A percentile compares a stretch with the other conserved stretches of the same genome.
phyloP scores from a whole-genome alignment of 257 asterid genomes.

The Solanum gracilifrons region DNA sequence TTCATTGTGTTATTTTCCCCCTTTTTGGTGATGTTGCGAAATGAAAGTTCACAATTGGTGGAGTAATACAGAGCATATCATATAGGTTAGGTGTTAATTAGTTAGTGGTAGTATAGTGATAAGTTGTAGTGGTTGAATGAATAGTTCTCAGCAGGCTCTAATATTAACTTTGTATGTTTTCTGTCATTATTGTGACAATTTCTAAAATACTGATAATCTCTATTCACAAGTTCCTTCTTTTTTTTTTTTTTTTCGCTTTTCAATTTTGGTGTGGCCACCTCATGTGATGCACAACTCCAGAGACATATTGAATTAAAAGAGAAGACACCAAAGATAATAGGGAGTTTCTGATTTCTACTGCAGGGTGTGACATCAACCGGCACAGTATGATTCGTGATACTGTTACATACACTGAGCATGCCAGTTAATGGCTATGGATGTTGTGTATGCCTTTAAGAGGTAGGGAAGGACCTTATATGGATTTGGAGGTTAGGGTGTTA shows the following conservation, averaged over 20 bases:
- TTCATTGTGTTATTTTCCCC: neutral
- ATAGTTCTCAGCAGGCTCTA: neutral
- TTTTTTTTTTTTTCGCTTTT: neutral
- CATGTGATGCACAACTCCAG: neutral
- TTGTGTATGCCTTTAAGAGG: neutral
- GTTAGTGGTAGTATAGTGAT: neutral
- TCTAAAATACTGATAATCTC: neutral
- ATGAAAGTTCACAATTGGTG: neutral
- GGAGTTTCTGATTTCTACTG: too few species aligned
- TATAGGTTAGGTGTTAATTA: neutral
- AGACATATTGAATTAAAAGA: neutral
- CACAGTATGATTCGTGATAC: neutral
- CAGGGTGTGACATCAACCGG: neutral
- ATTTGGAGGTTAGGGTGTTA: neutral
- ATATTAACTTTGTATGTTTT: neutral
- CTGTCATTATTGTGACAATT: neutral
- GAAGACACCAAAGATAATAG: too few species aligned
- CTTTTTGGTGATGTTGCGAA: neutral
- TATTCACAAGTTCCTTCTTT: neutral
- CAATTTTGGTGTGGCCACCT: neutral
- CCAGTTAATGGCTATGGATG: neutral
- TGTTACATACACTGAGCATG: constrained; percentile 1
- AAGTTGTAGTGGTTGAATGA: neutral
- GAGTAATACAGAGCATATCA: neutral
- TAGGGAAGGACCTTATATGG: neutral